Percentiles rank a stretch among this genome's conserved stretches.
These are phyloP conservation scores for Pinus albicaulis DNA, from an alignment of 75 land plant species.

Conservation along the genomic window DNA sequence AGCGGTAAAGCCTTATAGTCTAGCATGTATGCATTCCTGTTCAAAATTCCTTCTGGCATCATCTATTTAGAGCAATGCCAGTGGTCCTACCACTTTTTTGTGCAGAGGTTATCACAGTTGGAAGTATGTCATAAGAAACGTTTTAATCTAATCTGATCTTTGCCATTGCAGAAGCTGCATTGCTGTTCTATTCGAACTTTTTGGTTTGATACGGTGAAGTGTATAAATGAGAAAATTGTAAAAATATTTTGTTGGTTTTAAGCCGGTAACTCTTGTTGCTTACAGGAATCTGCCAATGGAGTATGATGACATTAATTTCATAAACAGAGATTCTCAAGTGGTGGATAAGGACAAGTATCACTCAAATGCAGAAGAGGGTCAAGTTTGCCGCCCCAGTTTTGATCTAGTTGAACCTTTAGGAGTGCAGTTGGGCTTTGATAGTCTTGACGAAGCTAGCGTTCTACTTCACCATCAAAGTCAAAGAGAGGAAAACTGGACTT, in stretches of 20 bases:
- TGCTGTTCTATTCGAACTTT: neutral
- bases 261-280: neutral
- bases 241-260: no score
- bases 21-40: no score
- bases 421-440: constrained; percentile 61
- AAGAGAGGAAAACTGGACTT: constrained; percentile 58
- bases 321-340: constrained; percentile 52
- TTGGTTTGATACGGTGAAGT: neutral
- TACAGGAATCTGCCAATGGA: constrained; percentile 67
- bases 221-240: neutral
- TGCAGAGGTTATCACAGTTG: no score
- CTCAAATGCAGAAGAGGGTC: constrained; percentile 33
- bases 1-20: no score
- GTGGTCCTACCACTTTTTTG: no score
- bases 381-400: constrained; percentile 51
- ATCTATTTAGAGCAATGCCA: no score
- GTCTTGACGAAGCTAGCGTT: constrained; percentile 51
- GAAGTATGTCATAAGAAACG: no score
- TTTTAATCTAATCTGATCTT: no score
- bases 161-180: no score
- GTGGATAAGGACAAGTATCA: constrained; percentile 42
- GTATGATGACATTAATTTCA: constrained; percentile 63
- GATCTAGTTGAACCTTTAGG: constrained; percentile 66
- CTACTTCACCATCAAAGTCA: constrained; percentile 54
- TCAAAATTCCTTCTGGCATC: no score